Evolutionary conservation across 768 basidiomycete species (phyloP).

Genomic region (Serendipita sp.): DNA sequence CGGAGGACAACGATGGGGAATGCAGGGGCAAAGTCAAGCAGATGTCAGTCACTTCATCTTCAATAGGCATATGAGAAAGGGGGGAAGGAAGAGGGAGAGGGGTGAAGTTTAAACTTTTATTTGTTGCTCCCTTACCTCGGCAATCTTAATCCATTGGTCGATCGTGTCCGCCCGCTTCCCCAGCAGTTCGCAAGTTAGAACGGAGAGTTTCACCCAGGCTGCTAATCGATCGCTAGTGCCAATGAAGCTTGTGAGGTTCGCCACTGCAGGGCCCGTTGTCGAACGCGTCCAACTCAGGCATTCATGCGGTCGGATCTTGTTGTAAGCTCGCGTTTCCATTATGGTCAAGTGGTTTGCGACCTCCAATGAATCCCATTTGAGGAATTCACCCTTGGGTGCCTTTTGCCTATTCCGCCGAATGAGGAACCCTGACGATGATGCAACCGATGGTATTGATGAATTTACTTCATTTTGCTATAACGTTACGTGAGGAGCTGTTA

Average conservation of each 20-base stretch:
- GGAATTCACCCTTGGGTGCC: constrained; percentile 41
- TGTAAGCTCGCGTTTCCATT: constrained; percentile 53
- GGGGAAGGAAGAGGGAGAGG: too few species aligned
- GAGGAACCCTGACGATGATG: not conserved
- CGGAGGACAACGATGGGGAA: not conserved
- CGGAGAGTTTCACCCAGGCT: constrained; percentile 50
- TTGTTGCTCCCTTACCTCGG: constrained; percentile 38
- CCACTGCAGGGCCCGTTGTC: constrained; percentile 23
- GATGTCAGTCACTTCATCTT: too few species aligned
- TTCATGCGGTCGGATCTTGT: constrained; percentile 53
- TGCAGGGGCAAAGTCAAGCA: not conserved
- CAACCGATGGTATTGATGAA: not conserved
- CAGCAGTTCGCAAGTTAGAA: constrained; percentile 36
- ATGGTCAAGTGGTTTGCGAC: constrained; percentile 74
- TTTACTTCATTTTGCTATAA: not conserved
- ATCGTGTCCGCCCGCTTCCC: constrained; percentile 41
- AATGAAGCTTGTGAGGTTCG: constrained; percentile 25
- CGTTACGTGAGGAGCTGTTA: not conserved
- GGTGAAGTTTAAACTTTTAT: too few species aligned
- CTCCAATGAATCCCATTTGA: constrained; percentile 48
- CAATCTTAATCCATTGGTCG: constrained; percentile 64
- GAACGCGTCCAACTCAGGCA: constrained; percentile 32
- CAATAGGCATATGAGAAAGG: too few species aligned
- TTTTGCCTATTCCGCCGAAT: constrained; percentile 27
- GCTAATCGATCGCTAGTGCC: constrained; percentile 35